These are phyloP conservation scores for Fusarium sp. DNA, from an alignment of 2,329 filamentous ascomycete genomes.

Conservation along the genomic window DNA sequence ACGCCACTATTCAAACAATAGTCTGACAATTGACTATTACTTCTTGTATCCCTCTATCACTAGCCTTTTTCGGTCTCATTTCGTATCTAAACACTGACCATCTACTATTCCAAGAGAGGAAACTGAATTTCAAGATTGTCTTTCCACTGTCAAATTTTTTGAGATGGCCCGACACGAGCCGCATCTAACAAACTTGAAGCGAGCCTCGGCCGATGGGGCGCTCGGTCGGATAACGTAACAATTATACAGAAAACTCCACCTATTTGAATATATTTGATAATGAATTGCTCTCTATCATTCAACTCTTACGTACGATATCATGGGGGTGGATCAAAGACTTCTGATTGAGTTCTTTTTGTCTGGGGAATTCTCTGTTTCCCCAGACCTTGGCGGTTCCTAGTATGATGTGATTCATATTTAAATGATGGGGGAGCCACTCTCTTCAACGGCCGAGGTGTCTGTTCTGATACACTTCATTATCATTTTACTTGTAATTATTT, in stretches of 20 bases:
- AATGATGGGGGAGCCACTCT: background rate
- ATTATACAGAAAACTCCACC: conserved; percentile 16
- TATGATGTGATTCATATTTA: background rate
- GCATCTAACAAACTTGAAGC: conserved; percentile 17
- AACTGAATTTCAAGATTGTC: background rate
- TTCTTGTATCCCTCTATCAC: background rate
- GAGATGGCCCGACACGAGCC: conserved; percentile 15
- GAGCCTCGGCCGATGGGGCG: conserved; percentile 12
- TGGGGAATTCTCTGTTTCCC: conserved; percentile 9
- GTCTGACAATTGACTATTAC: background rate
- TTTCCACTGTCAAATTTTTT: background rate
- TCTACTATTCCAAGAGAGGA: conserved; percentile 10
- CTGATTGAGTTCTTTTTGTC: background rate
- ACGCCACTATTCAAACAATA: background rate
- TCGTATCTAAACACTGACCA: conserved; percentile 4
- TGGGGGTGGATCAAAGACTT: background rate
- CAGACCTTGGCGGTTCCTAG: conserved; percentile 19
- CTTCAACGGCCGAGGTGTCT: background rate
- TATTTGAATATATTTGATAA: conserved; percentile 10
- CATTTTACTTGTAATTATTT: background rate
- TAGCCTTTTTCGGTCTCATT: background rate
- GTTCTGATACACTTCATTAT: background rate
- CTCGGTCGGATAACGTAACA: conserved; percentile 21
- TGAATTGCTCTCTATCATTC: conserved; percentile 14
- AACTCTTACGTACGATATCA: conserved; percentile 27